A percentile compares a stretch with the other conserved stretches of the same genome.
These are phyloP conservation scores for Hemisphaericaspora nanyangensis DNA, from an alignment of 805 yeast genomes.

Conservation along the genomic window DNA sequence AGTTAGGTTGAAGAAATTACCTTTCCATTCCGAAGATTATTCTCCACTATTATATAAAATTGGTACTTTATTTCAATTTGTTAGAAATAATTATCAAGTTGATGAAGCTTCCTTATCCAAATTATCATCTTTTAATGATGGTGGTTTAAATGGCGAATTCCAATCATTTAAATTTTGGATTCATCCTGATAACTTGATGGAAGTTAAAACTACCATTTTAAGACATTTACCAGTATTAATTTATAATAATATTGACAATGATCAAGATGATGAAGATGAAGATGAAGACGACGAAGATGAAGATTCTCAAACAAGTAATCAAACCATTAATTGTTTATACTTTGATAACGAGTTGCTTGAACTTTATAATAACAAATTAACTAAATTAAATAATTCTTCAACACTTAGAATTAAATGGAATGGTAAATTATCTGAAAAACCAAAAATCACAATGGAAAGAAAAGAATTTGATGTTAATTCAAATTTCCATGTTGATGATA, in stretches of 20 bases:
- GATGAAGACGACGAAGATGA: constrained; percentile 50
- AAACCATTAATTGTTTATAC: constrained; percentile 80
- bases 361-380: constrained; percentile 78
- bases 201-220: constrained; percentile 90
- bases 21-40: constrained; percentile 93
- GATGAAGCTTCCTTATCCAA: constrained; percentile 46
- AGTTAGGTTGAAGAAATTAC: constrained; percentile 81
- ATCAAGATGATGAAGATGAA: constrained; percentile 47
- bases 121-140: constrained; percentile 45
- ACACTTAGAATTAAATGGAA: constrained; percentile 88
- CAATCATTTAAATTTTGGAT: constrained; percentile 89
- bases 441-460: constrained; percentile 79
- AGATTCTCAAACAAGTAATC: constrained; percentile 37
- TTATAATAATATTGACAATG: constrained; percentile 34
- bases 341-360: constrained; percentile 83
- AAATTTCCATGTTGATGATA: constrained; percentile 55
- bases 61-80: constrained; percentile 73
- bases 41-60: constrained; percentile 84
- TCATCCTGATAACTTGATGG: constrained; percentile 91
- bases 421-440: constrained; percentile 72
- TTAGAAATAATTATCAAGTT: constrained; percentile 67
- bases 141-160: constrained; percentile 33
- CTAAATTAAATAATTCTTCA: constrained; percentile 65
- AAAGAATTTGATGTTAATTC: constrained; percentile 58
- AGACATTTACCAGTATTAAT: constrained; percentile 91